Conservation (phyloP, 1,284 basidiomycete genomes). For the Binderoboletus segoi region DNA sequence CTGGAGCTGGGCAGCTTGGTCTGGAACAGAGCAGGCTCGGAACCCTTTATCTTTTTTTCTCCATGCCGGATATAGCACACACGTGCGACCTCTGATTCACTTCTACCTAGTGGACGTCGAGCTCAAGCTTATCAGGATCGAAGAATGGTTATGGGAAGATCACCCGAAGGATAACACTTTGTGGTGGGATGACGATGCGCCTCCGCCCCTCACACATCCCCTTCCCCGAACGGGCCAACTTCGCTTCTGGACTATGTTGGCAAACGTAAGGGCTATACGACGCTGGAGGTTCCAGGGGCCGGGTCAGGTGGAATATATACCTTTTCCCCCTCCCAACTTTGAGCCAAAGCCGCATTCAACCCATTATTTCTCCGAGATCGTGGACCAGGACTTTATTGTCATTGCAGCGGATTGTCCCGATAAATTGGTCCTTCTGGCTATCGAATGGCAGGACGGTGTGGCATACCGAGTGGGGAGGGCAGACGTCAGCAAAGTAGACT, state of each 20-base stretch:
- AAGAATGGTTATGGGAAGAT: neutral
- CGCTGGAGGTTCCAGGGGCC: neutral
- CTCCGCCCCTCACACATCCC: neutral
- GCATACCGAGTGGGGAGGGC: constrained; percentile 23
- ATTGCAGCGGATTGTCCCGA: neutral
- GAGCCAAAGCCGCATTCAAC: neutral
- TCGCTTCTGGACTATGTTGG: constrained; percentile 20
- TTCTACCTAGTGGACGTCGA: constrained; percentile 17
- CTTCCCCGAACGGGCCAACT: constrained; percentile 6
- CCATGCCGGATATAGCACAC: fast-evolving
- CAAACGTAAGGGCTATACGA: constrained; percentile 2
- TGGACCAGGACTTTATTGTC: constrained; percentile 22
- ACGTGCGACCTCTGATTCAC: neutral
- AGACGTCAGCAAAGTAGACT: neutral
- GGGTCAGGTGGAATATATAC: neutral
- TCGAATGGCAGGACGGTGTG: constrained; percentile 21
- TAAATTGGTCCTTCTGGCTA: constrained; percentile 12
- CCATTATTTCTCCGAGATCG: constrained; percentile 1
- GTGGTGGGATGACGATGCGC: neutral
- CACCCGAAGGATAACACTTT: neutral
- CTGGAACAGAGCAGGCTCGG: neutral
- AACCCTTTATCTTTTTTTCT: neutral
- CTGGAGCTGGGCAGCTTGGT: constrained; percentile 27
- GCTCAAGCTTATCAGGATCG: constrained; percentile 2
- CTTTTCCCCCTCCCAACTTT: neutral